Conservation (phyloP, 768 basidiomycete genomes). For the Agaricus bisporus region DNA sequence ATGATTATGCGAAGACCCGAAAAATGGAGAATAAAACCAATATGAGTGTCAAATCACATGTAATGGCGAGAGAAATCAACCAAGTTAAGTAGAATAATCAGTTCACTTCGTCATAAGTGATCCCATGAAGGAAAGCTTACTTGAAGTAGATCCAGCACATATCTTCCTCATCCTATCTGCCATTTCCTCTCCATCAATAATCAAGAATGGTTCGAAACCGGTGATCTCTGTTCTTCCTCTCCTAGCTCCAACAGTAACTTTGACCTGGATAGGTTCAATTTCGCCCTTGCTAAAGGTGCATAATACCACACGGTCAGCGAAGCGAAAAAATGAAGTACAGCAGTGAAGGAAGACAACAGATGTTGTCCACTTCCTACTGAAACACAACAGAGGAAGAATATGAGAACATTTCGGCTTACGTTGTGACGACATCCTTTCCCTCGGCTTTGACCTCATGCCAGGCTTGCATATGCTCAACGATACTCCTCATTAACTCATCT, state of each 20-base stretch:
- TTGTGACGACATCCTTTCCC: slow-evolving; percentile 49
- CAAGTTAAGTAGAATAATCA: not conserved
- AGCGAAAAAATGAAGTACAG: not conserved
- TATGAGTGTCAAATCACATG: not conserved
- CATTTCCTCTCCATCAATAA: slow-evolving; percentile 61
- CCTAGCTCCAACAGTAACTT: slow-evolving; percentile 63
- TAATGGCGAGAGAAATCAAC: not conserved
- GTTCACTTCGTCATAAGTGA: not conserved
- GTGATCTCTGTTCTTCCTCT: slow-evolving; percentile 73
- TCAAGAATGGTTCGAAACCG: slow-evolving; percentile 72
- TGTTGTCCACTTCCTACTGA: too few relatives aligned
- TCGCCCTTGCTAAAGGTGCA: slow-evolving; percentile 59
- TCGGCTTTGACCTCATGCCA: slow-evolving; percentile 64
- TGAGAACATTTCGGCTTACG: slow-evolving; percentile 35
- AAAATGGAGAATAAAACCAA: too few relatives aligned
- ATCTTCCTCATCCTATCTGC: slow-evolving; percentile 70
- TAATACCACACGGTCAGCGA: not conserved
- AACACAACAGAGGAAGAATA: not conserved
- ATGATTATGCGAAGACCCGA: too few relatives aligned
- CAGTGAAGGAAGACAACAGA: not conserved
- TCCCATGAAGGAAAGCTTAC: slow-evolving; percentile 31
- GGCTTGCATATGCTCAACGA: slow-evolving; percentile 64
- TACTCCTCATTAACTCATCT: slow-evolving; percentile 50
- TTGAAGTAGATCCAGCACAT: slow-evolving; percentile 77
- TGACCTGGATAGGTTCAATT: slow-evolving; percentile 63